phyloP scores from a whole-genome alignment of 495 filamentous ascomycete species.

The Hapsidospora chrysogenum region DNA sequence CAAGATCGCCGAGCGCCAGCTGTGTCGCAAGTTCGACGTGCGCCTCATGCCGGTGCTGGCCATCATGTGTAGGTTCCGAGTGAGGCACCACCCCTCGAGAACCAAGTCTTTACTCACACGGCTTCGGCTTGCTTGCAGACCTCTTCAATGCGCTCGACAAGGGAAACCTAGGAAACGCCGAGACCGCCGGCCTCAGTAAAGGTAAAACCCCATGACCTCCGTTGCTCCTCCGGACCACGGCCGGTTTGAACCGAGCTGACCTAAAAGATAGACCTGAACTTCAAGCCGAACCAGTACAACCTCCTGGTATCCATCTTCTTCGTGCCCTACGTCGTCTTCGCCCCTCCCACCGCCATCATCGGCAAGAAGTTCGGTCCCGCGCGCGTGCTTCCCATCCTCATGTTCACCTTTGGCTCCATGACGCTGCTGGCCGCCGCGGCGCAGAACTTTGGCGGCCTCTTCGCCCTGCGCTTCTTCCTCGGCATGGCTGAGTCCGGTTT shows the following conservation, averaged over 20 bases:
- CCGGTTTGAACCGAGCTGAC: not conserved
- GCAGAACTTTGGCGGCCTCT: constrained; percentile 47
- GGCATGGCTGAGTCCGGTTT: constrained; percentile 62
- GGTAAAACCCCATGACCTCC: constrained; percentile 26
- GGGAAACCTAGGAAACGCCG: constrained; percentile 52
- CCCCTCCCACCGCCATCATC: constrained; percentile 47
- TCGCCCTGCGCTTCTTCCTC: constrained; percentile 48
- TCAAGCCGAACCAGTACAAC: constrained; percentile 43
- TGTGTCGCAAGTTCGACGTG: constrained; percentile 48
- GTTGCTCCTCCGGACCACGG: too few species aligned
- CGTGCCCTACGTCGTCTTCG: constrained; percentile 59
- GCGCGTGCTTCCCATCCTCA: constrained; percentile 47
- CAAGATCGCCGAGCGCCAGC: constrained; percentile 35
- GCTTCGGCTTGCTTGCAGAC: constrained; percentile 15
- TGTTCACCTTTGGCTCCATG: constrained; percentile 47
- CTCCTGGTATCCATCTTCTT: constrained; percentile 58
- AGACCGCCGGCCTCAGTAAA: constrained; percentile 34
- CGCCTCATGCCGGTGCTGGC: constrained; percentile 46
- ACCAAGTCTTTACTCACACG: constrained; percentile 1
- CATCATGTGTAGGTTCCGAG: constrained; percentile 36
- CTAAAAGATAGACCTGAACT: constrained; percentile 10
- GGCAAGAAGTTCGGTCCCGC: constrained; percentile 51
- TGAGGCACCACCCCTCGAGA: not conserved
- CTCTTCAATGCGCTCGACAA: constrained; percentile 52
- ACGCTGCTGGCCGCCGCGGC: constrained; percentile 35